Percentiles rank a stretch among this genome's conserved stretches.
These are phyloP conservation scores for Caulochytrium protostelioides DNA, from an alignment of 371 early-diverging fungal species.

Conservation along the genomic window DNA sequence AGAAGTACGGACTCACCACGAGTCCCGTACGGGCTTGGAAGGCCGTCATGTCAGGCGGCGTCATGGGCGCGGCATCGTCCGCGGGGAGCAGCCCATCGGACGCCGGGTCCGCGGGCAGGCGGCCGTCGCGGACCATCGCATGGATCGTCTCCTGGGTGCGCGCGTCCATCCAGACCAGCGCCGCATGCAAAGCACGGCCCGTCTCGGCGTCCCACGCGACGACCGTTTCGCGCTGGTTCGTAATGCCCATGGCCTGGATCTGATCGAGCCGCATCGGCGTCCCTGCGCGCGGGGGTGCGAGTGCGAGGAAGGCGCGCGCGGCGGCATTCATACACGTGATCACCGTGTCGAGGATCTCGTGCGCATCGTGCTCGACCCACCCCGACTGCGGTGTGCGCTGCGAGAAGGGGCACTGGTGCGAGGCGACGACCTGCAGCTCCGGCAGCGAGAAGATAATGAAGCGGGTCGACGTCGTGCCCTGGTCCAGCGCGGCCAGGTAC, in stretches of 20 bases:
- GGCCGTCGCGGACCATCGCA: no score
- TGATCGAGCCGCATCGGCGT: no score
- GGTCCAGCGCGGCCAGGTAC: slow-evolving; percentile 90
- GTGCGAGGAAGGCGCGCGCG: slow-evolving; percentile 4
- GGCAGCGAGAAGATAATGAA: slow-evolving; percentile 91
- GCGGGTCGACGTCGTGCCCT: slow-evolving; percentile 82
- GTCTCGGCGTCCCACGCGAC: slow-evolving; percentile 70
- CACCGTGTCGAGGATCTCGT: slow-evolving; percentile 47
- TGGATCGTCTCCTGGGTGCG: slow-evolving; percentile 58
- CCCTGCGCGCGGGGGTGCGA: neutral
- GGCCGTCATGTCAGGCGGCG: no score
- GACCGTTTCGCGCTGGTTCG: slow-evolving; percentile 88
- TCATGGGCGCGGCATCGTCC: no score
- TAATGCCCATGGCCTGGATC: slow-evolving; percentile 79
- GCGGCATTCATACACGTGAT: slow-evolving; percentile 45
- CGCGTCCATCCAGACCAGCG: slow-evolving; percentile 86
- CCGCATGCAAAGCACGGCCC: slow-evolving; percentile 62
- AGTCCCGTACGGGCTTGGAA: no score
- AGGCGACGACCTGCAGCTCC: slow-evolving; percentile 45
- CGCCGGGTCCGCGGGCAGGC: no score
- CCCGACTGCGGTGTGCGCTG: slow-evolving; percentile 32
- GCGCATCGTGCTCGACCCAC: slow-evolving; percentile 82
- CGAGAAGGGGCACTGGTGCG: slow-evolving; percentile 62
- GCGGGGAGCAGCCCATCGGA: no score
- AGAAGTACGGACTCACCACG: slow-evolving; percentile 94